Evolutionary conservation across 2,329 filamentous ascomycete genomes (phyloP), one percentile per base, ranked within the genome.

Genomic region (Arthrobotrys musiformis): DNA sequence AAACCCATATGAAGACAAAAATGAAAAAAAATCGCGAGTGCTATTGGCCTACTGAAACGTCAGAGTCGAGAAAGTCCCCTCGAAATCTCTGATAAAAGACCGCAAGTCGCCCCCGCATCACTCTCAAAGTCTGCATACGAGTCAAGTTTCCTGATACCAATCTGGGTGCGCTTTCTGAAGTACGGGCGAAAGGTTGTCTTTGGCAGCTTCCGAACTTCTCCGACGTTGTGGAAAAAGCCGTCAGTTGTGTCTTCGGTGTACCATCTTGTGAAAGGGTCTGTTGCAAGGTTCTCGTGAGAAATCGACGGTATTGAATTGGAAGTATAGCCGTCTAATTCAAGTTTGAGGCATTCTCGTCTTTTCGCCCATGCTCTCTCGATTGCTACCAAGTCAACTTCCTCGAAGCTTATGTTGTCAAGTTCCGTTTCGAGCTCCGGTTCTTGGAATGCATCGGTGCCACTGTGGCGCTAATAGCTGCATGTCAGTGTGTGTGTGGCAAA

Each of bases 401-500:
- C 19, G 7, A 11, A 5, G 22, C 15, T 52, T n/a, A 13, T 28
- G 22, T 66, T 61, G 22, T 60, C 69, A 24, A 15, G 9, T 2
- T 56, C 50, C 4, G 42, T 50, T 17, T 73, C 69, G 30, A 61
- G 50, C 4, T 28, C 46, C 35, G 66, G 46, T 22, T 52, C 61
- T 24, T 11, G 46, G 1, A 24, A 24, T 24, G 9, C 9, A 0
- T 62, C 40, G 33, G 15, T 6, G 50, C 30, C 40, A 64, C 44
- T 22, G 40, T 66, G 61, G 61, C 58, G 26, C 28, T 54, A 56
- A 67, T 61, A n/a, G 30, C 46, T 40, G 26, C 61, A 33, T 42
- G 56, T 56, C 63, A 73, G 46, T 46, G 42, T 73, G 46, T 46
- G 42, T 73, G 69, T 73, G 69, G 69, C 61, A 67, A 73, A 52